Evolutionary conservation across 1,284 basidiomycete species (phyloP), one percentile per base, ranked within the genome.

Genomic region (Heterobasidion parviporum): DNA sequence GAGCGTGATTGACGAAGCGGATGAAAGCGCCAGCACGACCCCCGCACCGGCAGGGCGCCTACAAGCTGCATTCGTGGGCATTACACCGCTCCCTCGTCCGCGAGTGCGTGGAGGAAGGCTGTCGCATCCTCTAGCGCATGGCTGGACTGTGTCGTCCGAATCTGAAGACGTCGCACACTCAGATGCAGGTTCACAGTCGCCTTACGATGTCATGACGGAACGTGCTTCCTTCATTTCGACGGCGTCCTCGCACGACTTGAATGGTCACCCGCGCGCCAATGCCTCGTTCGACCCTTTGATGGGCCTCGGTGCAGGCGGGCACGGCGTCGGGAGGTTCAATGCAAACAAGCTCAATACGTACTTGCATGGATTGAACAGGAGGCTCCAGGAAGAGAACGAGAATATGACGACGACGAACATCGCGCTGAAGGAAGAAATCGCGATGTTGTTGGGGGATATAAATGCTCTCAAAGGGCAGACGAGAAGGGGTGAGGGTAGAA

Each of bases 351-450:
- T 94, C 61, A 92, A 93, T 60, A 77, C 78, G 7, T 94, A 93
- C 67, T 67, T 94, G 63, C 87, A 93, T 68, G 83, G 86, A 10
- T 72, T 94, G 56, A 94, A 94, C 67, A 73, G 83, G 49, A 77
- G 85, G 52, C 67, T 94, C 54, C 85, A 89, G 60, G 86, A 92
- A 66, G 92, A 94, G 72, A 94, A 93, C 64, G 79, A 88, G 66
- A 71, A 66, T 12, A 73, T 92, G 9, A 60, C 78, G 15, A 74
- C 76, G 50, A 71, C 76, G 54, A 60, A 85, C n/a, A 70, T 64
- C 53, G 72, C 72, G 58, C 65, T 84, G 34, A 67, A 64, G 44
- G 65, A 65, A 56, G 65, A 64, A 16, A 54, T 59, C 16, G 56
- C 50, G 2, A 45, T 71, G 56, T 64, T 84, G 33, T 79, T 83